Evolutionary conservation across 2,329 filamentous ascomycete species (phyloP).

Genomic region (Botrytis deweyae): DNA sequence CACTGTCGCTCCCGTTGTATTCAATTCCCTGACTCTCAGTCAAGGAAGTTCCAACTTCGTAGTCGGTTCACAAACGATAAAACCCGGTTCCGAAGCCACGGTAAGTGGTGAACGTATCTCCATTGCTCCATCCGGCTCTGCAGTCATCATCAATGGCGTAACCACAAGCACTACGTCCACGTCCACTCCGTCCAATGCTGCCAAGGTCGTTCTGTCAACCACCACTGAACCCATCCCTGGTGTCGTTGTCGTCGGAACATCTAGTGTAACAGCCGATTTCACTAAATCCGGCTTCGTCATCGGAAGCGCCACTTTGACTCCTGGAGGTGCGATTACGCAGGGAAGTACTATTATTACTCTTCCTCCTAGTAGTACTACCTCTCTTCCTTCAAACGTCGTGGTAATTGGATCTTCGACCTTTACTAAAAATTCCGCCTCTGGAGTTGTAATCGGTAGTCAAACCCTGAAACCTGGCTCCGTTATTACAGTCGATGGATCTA

Average conservation of each 20-base stretch:
- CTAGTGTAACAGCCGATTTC: constrained; percentile 30
- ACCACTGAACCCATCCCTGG: constrained; percentile 18
- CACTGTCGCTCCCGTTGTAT: constrained; percentile 25
- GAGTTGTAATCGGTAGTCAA: constrained; percentile 22
- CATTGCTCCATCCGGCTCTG: constrained; percentile 26
- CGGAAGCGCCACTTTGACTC: constrained; percentile 25
- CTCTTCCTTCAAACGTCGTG: background rate
- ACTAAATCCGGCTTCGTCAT: constrained; percentile 21
- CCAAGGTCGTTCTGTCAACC: constrained; percentile 6
- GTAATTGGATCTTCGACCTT: constrained; percentile 21
- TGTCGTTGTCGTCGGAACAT: constrained; percentile 29
- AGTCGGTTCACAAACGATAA: constrained; percentile 32
- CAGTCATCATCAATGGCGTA: constrained; percentile 30
- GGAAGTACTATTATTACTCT: constrained; percentile 14
- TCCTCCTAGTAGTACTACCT: background rate
- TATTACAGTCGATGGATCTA: constrained; percentile 20
- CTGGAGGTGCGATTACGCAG: constrained; percentile 24
- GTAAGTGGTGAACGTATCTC: constrained; percentile 31
- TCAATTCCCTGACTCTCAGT: constrained; percentile 30
- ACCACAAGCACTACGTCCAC: constrained; percentile 16
- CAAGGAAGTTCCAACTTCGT: constrained; percentile 28
- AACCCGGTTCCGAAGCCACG: constrained; percentile 32
- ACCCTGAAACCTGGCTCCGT: constrained; percentile 24
- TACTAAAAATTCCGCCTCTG: constrained; percentile 22
- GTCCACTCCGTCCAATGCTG: background rate